Conservation (phyloP, 768 basidiomycete species). For the Agaricus subrufescens region DNA sequence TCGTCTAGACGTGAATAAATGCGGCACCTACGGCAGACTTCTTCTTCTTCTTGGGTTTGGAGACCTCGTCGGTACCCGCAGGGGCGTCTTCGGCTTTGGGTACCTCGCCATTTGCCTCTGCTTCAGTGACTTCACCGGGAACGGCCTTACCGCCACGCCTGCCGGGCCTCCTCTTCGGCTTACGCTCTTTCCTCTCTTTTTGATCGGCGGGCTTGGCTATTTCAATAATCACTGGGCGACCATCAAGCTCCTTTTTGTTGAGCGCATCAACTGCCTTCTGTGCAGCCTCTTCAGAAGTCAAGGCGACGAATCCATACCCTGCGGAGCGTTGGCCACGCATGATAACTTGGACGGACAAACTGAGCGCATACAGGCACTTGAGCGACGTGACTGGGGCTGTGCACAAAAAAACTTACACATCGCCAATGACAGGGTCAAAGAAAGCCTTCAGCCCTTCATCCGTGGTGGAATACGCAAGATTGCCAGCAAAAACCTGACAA, state of each 20-base stretch:
- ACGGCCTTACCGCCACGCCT: conserved; percentile 85
- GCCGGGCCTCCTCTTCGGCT: conserved; percentile 74
- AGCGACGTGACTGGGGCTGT: conserved; percentile 33
- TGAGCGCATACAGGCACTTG: conserved; percentile 26
- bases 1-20: conserved; percentile 5
- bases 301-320: conserved; percentile 91
- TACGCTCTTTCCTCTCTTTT: conserved; percentile 81
- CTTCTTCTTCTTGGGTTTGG: conserved; percentile 87
- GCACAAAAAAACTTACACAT: conserved; percentile 68
- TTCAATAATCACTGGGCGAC: conserved; percentile 86
- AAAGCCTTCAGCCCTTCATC: conserved; percentile 94
- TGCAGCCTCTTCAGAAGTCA: conserved; percentile 76
- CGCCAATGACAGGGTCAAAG: conserved; percentile 83
- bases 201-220: conserved; percentile 87
- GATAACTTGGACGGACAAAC: conserved; percentile 83
- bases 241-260: conserved; percentile 86
- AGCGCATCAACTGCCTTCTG: conserved; percentile 82
- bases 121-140: conserved; percentile 85
- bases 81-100: conserved; percentile 51
- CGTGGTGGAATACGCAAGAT: conserved; percentile 91
- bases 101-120: conserved; percentile 79
- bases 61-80: conserved; percentile 58
- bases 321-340: conserved; percentile 80
- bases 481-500: conserved; percentile 85
- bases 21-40: conserved; percentile 51